Conservation (phyloP, 2,329 filamentous ascomycete genomes). For the Bertia moriformis region DNA sequence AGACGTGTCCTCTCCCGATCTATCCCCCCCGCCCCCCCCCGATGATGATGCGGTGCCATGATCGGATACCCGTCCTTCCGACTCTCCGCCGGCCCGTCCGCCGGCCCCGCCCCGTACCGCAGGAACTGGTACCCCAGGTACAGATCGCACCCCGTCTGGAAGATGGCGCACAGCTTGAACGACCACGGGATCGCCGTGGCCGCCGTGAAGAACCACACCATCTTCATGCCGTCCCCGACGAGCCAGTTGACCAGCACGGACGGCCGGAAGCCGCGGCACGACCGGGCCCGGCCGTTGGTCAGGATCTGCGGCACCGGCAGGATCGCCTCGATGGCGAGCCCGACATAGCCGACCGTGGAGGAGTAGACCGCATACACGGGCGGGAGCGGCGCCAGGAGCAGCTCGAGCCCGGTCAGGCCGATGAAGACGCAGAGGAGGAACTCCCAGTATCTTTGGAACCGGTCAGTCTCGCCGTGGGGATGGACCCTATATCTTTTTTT, state of each 20-base stretch:
- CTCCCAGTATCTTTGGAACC: slow-evolving; percentile 52
- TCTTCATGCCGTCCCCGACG: slow-evolving; percentile 70
- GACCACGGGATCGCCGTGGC: slow-evolving; percentile 57
- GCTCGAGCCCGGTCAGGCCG: slow-evolving; percentile 44
- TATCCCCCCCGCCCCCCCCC: too few relatives aligned
- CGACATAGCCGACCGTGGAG: slow-evolving; percentile 55
- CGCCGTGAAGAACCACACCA: slow-evolving; percentile 71
- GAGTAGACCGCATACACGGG: slow-evolving; percentile 53
- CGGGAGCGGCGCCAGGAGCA: slow-evolving; percentile 46
- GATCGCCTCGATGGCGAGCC: slow-evolving; percentile 66
- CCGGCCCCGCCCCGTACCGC: slow-evolving; percentile 51
- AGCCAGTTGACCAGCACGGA: slow-evolving; percentile 69
- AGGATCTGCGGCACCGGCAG: slow-evolving; percentile 68
- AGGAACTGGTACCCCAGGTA: slow-evolving; percentile 64
- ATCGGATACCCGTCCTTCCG: not conserved
- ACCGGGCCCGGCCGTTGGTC: slow-evolving; percentile 51
- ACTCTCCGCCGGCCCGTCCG: slow-evolving; percentile 8
- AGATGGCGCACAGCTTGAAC: slow-evolving; percentile 71
- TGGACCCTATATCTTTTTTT: too few relatives aligned
- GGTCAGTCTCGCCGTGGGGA: too few relatives aligned
- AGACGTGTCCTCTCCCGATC: too few relatives aligned
- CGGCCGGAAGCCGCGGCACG: slow-evolving; percentile 64
- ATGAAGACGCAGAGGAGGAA: slow-evolving; percentile 57
- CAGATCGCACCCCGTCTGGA: slow-evolving; percentile 64
- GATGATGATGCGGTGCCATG: not conserved